These are phyloP conservation scores for Sporothrix brasiliensis DNA, from an alignment of 2,329 filamentous ascomycete species.

Conservation along the genomic window DNA sequence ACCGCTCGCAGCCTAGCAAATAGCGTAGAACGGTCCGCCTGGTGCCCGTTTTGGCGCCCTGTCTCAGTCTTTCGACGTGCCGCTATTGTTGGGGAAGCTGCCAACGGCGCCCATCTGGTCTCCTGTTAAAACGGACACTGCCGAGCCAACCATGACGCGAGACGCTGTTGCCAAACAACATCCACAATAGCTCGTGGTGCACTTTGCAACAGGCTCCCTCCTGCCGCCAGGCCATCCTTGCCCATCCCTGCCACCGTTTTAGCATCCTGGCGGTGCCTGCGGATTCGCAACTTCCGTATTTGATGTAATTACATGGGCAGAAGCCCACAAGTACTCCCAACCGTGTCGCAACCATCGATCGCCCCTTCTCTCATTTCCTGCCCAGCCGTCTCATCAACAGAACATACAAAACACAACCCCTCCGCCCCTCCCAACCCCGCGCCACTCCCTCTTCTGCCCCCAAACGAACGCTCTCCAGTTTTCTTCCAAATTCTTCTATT, in stretches of 20 bases:
- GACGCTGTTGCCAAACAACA: conserved; percentile 17
- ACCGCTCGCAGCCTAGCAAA: conserved; percentile 18
- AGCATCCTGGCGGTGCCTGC: neutral
- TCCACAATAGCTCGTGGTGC: neutral
- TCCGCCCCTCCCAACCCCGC: conserved; percentile 30
- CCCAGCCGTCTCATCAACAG: conserved; percentile 10
- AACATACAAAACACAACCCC: conserved; percentile 30
- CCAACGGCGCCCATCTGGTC: conserved; percentile 11
- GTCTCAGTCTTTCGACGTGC: conserved; percentile 12
- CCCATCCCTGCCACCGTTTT: conserved; percentile 20
- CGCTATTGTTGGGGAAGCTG: conserved; percentile 18
- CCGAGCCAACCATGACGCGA: conserved; percentile 25
- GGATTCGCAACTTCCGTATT: neutral
- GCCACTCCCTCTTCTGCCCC: conserved; percentile 10
- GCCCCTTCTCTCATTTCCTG: conserved; percentile 26
- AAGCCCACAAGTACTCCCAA: neutral
- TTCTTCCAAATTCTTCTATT: neutral
- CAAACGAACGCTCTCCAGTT: conserved; percentile 1
- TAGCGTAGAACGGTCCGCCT: conserved; percentile 24
- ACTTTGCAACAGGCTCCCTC: neutral
- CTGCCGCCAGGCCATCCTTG: conserved; percentile 9
- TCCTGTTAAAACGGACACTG: conserved; percentile 21
- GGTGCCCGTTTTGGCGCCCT: conserved; percentile 24
- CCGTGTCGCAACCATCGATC: neutral
- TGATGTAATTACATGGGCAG: neutral